Evolutionary conservation across 176 grass and related monocot genomes (phyloP), one percentile per base, ranked within the genome.

Genomic region (Oryza punctata): DNA sequence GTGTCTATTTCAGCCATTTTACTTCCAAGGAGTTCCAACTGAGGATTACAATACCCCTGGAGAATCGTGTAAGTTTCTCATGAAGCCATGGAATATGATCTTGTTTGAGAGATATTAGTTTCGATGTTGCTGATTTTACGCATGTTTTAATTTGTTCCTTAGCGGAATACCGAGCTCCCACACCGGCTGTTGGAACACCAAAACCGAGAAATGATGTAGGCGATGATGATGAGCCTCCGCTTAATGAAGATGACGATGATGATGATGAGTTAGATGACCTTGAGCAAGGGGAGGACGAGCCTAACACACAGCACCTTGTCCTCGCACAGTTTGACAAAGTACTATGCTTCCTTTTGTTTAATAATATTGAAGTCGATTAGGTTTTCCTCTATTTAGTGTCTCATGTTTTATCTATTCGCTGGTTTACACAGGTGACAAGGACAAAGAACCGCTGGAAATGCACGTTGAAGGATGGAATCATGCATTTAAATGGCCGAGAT

Each of bases 371-470:
- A 28, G 72, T 67, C 15, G 5, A 70, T 75, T 60, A 40, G n/a
- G 21, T 38, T 78, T 49, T 15, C 27, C 13, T 69, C 72, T 72
- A 25, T 52, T 38, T 24, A 74, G 33, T 72, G 26, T 65, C 59
- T 54, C 18, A 16, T 83, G 37, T 46, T 68, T 65, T 49, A 60
- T 85, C 12, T 73, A 63, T 90, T 82, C n/a, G 43, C 30, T 78
- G 73, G 24, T 46, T 79, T 86, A 73, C 38, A 73, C 66, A 94
- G 93, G 93, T 94, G 26, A 86, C 93, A 49, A 80, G 93, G 85
- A 94, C 93, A 63, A 94, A 94, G 83, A 94, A 89, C 75, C 88
- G 85, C 78, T 94, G 93, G 90, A 94, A 94, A 72, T 94, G 93
- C 79, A 88, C 85, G 83, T 85, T 94, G 63, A 92, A 92, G 85